Evolutionary conservation across 2,329 filamentous ascomycete species (phyloP).

Genomic region (Leptodontidium sp.): DNA sequence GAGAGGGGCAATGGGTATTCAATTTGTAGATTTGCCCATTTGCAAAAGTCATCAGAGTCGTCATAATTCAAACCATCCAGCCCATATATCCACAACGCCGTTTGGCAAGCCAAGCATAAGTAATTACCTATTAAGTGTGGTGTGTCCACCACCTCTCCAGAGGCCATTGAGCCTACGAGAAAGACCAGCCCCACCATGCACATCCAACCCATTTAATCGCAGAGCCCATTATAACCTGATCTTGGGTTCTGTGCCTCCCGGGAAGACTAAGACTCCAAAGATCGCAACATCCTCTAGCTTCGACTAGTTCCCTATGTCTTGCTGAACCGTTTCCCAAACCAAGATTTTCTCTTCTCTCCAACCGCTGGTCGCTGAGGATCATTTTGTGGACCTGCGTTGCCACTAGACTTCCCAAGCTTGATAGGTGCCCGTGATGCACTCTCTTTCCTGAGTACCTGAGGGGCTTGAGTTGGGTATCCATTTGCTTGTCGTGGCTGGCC

Average conservation of each 20-base stretch:
- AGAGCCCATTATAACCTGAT: slow-evolving; percentile 29
- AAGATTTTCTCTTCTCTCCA: slow-evolving; percentile 84
- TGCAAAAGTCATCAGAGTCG: slow-evolving; percentile 17
- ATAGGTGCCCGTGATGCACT: slow-evolving; percentile 40
- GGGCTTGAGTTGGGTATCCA: slow-evolving; percentile 34
- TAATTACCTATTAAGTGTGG: not conserved
- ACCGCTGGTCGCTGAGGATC: slow-evolving; percentile 26
- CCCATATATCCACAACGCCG: slow-evolving; percentile 19
- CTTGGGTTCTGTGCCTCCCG: slow-evolving; percentile 19
- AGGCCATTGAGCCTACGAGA: slow-evolving; percentile 13
- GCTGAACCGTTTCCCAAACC: slow-evolving; percentile 86
- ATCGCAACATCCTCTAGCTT: slow-evolving; percentile 18
- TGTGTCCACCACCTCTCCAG: not conserved
- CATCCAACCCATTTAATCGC: slow-evolving; percentile 29
- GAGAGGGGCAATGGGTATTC: slow-evolving; percentile 6
- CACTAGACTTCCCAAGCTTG: slow-evolving; percentile 40
- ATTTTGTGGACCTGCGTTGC: slow-evolving; percentile 31
- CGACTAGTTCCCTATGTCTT: slow-evolving; percentile 53
- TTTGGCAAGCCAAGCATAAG: slow-evolving; percentile 18
- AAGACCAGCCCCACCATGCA: slow-evolving; percentile 37
- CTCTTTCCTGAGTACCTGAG: slow-evolving; percentile 40
- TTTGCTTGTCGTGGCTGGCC: slow-evolving; percentile 34
- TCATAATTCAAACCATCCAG: slow-evolving; percentile 20
- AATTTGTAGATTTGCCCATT: slow-evolving; percentile 19
- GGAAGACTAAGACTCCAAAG: slow-evolving; percentile 18